Evolutionary conservation across 805 yeast species (phyloP), one percentile per base, ranked within the genome.

Genomic region (Saccharomycopsis fodiens): DNA sequence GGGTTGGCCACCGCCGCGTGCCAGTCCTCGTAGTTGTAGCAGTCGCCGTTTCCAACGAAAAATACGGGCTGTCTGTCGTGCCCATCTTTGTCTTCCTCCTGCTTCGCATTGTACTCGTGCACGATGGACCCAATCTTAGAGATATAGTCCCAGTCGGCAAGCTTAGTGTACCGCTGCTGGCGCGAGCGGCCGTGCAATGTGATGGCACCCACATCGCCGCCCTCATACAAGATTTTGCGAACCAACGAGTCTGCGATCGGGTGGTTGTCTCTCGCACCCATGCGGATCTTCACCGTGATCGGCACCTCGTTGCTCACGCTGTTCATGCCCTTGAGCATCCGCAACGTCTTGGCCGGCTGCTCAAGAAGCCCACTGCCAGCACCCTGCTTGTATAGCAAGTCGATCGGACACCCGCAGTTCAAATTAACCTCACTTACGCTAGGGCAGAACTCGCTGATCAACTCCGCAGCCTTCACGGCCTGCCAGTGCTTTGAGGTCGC

Each of bases 321-420:
- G 55, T 80, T 85, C 97, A 93, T 93, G 2, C 93, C 87, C 57
- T 84, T 81, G 40, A 91, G 66, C 56, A 88, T 79, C 53, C 95
- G 73, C 35, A 83, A 59, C 64, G 89, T 65, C 57, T 85, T 78
- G 2, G 94, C 81, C 7, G 95, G 94, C 56, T 85, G 87, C 52
- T 88, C 97, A 71, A 93, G 67, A 45, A 93, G 72, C 0, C 96
- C 97, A 31, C 94, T 80, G 2, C 99, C 99, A 51, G 95, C 94
- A 35, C 99, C 99, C 59, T 85, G 87, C 54, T 91, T 77, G 63
- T 81, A 93, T n/a, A 93, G 69, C 55, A 93, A 71, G 60, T 94
- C 98, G 54, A 93, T 93, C 13, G 99, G 99, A 63, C 99, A 93
- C 2, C 99, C 99, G 59, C 95, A 83, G 65, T 93, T 93, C 57